Evolutionary conservation across 169 alveolate genomes (phyloP), one percentile per base, ranked within the genome.

Genomic region (Plasmodium yoelii): DNA sequence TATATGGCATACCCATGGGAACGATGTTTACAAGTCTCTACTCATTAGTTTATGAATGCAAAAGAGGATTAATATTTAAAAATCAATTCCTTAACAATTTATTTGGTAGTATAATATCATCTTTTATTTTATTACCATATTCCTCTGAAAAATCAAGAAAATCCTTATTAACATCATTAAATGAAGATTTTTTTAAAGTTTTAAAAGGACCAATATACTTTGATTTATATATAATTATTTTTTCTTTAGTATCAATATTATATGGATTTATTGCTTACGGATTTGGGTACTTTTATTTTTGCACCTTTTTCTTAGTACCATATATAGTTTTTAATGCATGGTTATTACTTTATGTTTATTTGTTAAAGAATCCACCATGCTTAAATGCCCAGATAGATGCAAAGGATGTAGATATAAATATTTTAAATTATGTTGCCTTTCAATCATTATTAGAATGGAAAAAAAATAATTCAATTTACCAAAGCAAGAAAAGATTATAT

Each of bases 1-100:
- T 80, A 80, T 80, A 80, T 80, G 56, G 84, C 13, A 42, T 80
- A 28, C 90, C 90, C 19, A 80, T 80, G 90, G 90, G 90, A 80
- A 80, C 90, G 49, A 80, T 80, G 90, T 80, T 80, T 70, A 63
- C 72, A 67, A 80, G 90, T 67, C 70, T 80, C 19, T 80, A 80
- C 24, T 67, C 90, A 44, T 42, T 80, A 49, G 90, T 80, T 26
- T 80, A 80, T 56, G 90, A 80, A 22, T 80, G 84, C 49, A 80
- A 67, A 59, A 80, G 82, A 28, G 90, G 65, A 55, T 56, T 80
- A 67, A 53, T 80, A 9, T 80, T 67, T 80, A 65, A 80, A 56
- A 80, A 80, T 22, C 6, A 6, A 18, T 56, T 80, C 42, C 57
- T 65, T 34, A 80, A 80, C 56, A 51, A 80, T 49, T 67, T 80